Evolutionary conservation across 306 rosid genomes (phyloP).

Genomic region (Chamaecrista fasciculata): DNA sequence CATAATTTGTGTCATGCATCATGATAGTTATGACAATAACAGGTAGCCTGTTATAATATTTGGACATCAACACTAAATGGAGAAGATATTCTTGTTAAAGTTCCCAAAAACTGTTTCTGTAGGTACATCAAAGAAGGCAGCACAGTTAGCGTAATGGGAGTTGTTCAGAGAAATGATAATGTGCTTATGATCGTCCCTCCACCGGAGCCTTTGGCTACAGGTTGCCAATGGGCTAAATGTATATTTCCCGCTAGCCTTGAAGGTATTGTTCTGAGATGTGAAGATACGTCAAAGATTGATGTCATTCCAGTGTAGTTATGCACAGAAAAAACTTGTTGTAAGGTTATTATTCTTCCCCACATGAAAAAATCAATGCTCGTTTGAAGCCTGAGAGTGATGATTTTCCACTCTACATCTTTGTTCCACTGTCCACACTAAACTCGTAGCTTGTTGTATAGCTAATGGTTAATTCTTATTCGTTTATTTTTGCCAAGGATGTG

Average conservation of each 20-base stretch:
- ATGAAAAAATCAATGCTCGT: slow-evolving; percentile 28
- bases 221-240: slow-evolving; percentile 89
- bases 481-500: slow-evolving; percentile 41
- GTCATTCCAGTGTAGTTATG: slow-evolving; percentile 83
- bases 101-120: slow-evolving; percentile 31
- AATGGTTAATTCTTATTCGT: slow-evolving; percentile 49
- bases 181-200: slow-evolving; percentile 99
- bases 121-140: slow-evolving; percentile 99
- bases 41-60: neutral
- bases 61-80: neutral
- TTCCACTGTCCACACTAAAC: slow-evolving; percentile 35
- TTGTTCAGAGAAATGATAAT: slow-evolving; percentile 93
- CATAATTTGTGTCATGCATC: slow-evolving; percentile 22
- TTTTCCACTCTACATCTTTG: slow-evolving; percentile 35
- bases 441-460: slow-evolving; percentile 53
- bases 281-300: slow-evolving; percentile 81
- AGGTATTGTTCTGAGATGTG: slow-evolving; percentile 94
- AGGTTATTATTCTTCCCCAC: slow-evolving; percentile 40
- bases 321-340: slow-evolving; percentile 10
- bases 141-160: slow-evolving; percentile 97
- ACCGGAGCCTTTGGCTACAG: slow-evolving; percentile 82
- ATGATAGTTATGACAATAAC: neutral
- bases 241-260: slow-evolving; percentile 95
- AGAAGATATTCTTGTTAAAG: slow-evolving; percentile 27
- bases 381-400: slow-evolving; percentile 51